These are phyloP conservation scores for Thelonectria blattea DNA, from an alignment of 2,329 filamentous ascomycete species.

Conservation along the genomic window DNA sequence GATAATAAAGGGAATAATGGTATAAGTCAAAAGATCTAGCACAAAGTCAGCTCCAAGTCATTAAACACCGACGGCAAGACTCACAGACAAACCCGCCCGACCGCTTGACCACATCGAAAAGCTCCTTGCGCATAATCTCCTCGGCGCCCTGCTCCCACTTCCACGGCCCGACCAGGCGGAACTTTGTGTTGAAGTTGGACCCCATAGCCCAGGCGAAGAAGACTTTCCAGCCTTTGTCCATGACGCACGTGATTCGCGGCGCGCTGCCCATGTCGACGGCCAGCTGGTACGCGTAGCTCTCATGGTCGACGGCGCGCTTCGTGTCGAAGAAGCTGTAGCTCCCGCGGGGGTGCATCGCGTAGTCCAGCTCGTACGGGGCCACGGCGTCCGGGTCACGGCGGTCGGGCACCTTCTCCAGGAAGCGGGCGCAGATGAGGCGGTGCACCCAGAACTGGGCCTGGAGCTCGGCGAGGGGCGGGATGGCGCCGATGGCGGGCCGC, in stretches of 20 bases:
- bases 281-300: slow-evolving; percentile 57
- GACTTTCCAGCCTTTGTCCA: slow-evolving; percentile 45
- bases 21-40: slow-evolving; percentile 45
- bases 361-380: slow-evolving; percentile 47
- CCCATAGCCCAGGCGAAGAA: slow-evolving; percentile 55
- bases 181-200: slow-evolving; percentile 57
- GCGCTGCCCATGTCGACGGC: slow-evolving; percentile 54
- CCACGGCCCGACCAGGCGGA: slow-evolving; percentile 54
- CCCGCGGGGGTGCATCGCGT: slow-evolving; percentile 44
- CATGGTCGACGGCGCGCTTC: slow-evolving; percentile 54
- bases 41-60: slow-evolving; percentile 17
- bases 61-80: slow-evolving; percentile 17
- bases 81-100: slow-evolving; percentile 47
- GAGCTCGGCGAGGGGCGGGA: slow-evolving; percentile 55
- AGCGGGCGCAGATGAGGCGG: slow-evolving; percentile 44
- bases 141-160: slow-evolving; percentile 44
- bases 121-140: slow-evolving; percentile 48
- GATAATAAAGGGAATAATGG: slow-evolving; percentile 44
- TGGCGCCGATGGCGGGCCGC: slow-evolving; percentile 53
- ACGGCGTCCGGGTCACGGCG: slow-evolving; percentile 35
- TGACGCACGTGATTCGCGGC: slow-evolving; percentile 45
- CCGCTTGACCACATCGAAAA: slow-evolving; percentile 47
- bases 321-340: slow-evolving; percentile 43
- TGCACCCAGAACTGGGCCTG: slow-evolving; percentile 56
- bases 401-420: slow-evolving; percentile 29